Conservation (phyloP, 805 yeast species). For the Yamadazyma scolyti region DNA sequence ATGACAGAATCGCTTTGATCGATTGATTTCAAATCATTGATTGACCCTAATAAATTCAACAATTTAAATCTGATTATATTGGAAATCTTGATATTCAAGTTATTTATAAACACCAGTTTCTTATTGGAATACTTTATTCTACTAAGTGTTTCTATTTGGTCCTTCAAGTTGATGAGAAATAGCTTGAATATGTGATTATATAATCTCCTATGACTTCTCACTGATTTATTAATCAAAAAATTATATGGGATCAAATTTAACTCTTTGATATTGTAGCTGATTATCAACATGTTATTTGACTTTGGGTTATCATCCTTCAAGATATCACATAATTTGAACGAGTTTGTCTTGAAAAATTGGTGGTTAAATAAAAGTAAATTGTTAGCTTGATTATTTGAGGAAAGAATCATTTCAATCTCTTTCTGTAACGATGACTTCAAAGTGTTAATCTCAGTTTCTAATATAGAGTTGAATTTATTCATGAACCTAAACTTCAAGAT, state of each 20-base stretch:
- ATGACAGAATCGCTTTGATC: constrained; percentile 21
- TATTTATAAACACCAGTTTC: constrained; percentile 25
- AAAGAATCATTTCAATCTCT: constrained; percentile 25
- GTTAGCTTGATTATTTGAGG: constrained; percentile 16
- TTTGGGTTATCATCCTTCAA: constrained; percentile 7
- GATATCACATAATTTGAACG: constrained; percentile 26
- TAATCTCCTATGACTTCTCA: constrained; percentile 13
- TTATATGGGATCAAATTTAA: constrained; percentile 35
- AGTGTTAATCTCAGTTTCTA: constrained; percentile 22
- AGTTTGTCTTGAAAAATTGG: constrained; percentile 26
- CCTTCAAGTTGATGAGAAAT: constrained; percentile 33
- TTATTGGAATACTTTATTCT: constrained; percentile 33
- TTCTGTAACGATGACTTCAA: constrained; percentile 27
- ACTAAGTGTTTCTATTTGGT: constrained; percentile 33
- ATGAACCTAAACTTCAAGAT: constrained; percentile 14
- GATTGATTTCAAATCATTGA: constrained; percentile 14
- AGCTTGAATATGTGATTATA: constrained; percentile 32
- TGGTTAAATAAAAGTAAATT: constrained; percentile 18
- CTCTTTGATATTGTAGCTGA: constrained; percentile 25
- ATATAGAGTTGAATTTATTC: constrained; percentile 13
- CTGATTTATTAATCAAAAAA: constrained; percentile 14
- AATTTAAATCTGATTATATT: constrained; percentile 24
- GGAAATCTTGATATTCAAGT: constrained; percentile 21
- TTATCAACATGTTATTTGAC: constrained; percentile 11
- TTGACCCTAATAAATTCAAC: constrained; percentile 19